Conservation (phyloP, 148 eudicot species). For the Rhododendron griersonianum region DNA sequence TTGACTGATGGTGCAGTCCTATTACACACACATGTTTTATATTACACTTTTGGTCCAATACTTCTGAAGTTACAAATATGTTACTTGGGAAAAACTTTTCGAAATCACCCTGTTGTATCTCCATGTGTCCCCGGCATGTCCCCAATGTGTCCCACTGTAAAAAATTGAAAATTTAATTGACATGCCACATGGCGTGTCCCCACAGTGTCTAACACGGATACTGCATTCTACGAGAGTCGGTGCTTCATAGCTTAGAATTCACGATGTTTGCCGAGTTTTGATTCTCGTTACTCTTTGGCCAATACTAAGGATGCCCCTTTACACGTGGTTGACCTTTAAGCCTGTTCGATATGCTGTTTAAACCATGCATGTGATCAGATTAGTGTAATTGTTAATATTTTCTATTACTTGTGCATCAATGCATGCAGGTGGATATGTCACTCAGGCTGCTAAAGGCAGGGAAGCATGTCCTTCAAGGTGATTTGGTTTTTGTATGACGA, state of each 20-base stretch:
- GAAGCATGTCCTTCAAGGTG: constrained; percentile 98
- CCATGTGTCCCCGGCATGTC: not conserved
- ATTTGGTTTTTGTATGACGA: not conserved
- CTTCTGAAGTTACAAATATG: not conserved
- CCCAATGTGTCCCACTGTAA: not conserved
- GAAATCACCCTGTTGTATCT: not conserved
- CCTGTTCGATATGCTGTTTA: not conserved
- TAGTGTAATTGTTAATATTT: not conserved
- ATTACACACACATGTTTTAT: not conserved
- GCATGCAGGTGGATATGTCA: constrained; percentile 75
- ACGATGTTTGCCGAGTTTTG: not conserved
- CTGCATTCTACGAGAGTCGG: not conserved
- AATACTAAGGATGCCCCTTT: not conserved
- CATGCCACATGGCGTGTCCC: not conserved
- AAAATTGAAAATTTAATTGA: not conserved
- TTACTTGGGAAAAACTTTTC: not conserved
- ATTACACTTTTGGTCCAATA: not conserved
- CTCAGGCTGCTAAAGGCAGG: constrained; percentile 79
- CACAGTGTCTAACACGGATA: not conserved
- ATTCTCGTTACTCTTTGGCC: not conserved
- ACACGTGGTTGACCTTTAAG: not conserved
- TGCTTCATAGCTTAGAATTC: not conserved
- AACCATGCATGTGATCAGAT: not conserved
- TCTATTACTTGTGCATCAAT: constrained; percentile 3
- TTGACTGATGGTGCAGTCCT: not conserved